Evolutionary conservation across 1,139 yeast genomes (phyloP).

Genomic region (Suhomyces coccinellae): DNA sequence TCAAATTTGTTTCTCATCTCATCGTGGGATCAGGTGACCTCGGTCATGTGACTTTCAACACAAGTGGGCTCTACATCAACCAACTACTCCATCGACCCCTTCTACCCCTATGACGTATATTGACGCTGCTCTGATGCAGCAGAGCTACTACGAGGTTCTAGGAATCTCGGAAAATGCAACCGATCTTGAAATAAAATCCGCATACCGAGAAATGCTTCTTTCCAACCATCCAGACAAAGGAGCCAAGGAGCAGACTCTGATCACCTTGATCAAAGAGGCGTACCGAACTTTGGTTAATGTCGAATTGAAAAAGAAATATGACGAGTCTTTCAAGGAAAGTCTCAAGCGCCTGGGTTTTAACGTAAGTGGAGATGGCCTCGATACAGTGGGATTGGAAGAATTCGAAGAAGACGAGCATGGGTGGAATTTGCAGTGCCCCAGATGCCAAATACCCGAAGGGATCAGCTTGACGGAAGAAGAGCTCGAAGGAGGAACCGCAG

Average conservation of each 20-base stretch:
- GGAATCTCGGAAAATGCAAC: slow-evolving; percentile 44
- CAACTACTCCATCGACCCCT: background rate
- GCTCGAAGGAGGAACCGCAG: slow-evolving; percentile 52
- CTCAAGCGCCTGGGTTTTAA: slow-evolving; percentile 50
- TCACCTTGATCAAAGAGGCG: slow-evolving; percentile 57
- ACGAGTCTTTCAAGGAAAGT: slow-evolving; percentile 38
- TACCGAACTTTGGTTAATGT: slow-evolving; percentile 52
- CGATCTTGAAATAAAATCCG: slow-evolving; percentile 49
- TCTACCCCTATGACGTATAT: slow-evolving; percentile 7
- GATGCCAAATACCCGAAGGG: slow-evolving; percentile 62
- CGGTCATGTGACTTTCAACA: background rate
- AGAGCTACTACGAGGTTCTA: slow-evolving; percentile 51
- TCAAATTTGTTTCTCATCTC: slow-evolving; percentile 12
- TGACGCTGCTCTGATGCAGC: slow-evolving; percentile 7
- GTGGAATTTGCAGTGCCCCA: slow-evolving; percentile 64
- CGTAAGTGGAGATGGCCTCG: slow-evolving; percentile 65
- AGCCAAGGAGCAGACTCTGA: slow-evolving; percentile 14
- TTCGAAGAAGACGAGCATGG: slow-evolving; percentile 33
- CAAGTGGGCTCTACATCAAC: no score
- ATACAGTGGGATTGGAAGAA: slow-evolving; percentile 62
- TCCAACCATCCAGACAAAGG: slow-evolving; percentile 75
- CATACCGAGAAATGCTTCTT: slow-evolving; percentile 62
- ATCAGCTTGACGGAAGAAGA: slow-evolving; percentile 62
- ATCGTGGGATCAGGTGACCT: slow-evolving; percentile 9
- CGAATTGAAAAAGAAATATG: slow-evolving; percentile 46